phyloP scores from a whole-genome alignment of 192 early-diverging fungal genomes.

The Entophlyctis luteolus region DNA sequence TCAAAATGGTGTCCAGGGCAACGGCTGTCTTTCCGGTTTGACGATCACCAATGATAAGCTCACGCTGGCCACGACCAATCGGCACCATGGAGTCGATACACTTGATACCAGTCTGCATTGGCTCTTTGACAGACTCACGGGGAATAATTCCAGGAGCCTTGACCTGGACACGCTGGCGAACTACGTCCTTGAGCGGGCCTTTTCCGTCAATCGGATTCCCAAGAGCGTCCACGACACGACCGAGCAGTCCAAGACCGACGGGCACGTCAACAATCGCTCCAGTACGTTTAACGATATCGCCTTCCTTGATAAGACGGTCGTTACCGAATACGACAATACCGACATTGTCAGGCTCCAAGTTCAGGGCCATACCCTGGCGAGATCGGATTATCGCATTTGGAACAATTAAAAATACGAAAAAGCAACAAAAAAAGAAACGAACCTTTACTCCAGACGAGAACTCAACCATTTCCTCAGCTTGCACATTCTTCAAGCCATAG shows the following conservation, averaged over 20 bases:
- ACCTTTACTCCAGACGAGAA: conserved; percentile 98
- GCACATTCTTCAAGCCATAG: conserved; percentile 94
- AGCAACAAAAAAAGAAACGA: no score
- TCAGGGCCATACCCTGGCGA: conserved; percentile 95
- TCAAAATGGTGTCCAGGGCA: conserved; percentile 96
- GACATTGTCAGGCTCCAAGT: conserved; percentile 99
- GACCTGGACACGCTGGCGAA: conserved; percentile 91
- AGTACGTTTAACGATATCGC: conserved; percentile 98
- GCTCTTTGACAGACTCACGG: conserved; percentile 97
- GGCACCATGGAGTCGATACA: conserved; percentile 99
- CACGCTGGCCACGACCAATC: conserved; percentile 99
- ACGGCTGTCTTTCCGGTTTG: conserved; percentile 99
- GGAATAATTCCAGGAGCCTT: conserved; percentile 99
- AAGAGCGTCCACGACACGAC: conserved; percentile 97
- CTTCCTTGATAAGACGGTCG: conserved; percentile 99
- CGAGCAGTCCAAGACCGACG: conserved; percentile 88
- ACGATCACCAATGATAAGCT: conserved; percentile 99
- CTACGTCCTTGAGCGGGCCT: conserved; percentile 84
- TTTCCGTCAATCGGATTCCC: conserved; percentile 99
- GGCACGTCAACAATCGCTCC: conserved; percentile 98
- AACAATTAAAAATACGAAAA: no score
- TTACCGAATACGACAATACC: conserved; percentile 99
- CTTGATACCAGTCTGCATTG: conserved; percentile 99
- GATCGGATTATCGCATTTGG: background rate
- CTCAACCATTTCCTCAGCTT: conserved; percentile 99